A percentile compares a stretch with the other conserved stretches of the same genome.
Evolutionary conservation across 2,329 filamentous ascomycete genomes (phyloP).

Genomic region (Trichoderma koningii): DNA sequence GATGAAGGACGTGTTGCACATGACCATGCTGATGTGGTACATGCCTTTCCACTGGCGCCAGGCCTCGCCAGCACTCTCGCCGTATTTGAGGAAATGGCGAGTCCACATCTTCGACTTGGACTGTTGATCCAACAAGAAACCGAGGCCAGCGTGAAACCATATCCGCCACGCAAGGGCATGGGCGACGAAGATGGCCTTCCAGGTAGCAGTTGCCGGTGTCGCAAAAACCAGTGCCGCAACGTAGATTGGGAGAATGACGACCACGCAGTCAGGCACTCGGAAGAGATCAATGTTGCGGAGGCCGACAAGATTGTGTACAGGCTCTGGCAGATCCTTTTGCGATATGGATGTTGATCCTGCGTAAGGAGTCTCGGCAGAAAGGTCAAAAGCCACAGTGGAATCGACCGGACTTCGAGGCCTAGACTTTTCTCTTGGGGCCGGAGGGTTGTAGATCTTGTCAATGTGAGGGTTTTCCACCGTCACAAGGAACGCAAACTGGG

Average conservation of each 20-base stretch:
- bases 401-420: slow-evolving; percentile 41
- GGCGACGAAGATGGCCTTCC: slow-evolving; percentile 76
- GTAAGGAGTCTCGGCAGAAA: slow-evolving; percentile 33
- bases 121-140: slow-evolving; percentile 80
- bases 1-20: slow-evolving; percentile 87
- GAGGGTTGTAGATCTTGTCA: slow-evolving; percentile 94
- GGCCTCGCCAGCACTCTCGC: slow-evolving; percentile 84
- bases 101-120: slow-evolving; percentile 94
- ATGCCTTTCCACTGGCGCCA: slow-evolving; percentile 98
- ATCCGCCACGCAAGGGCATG: slow-evolving; percentile 83
- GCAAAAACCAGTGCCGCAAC: slow-evolving; percentile 71
- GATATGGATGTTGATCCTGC: slow-evolving; percentile 33
- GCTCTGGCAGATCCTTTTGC: slow-evolving; percentile 54
- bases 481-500: slow-evolving; percentile 90
- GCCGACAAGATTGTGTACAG: slow-evolving; percentile 82
- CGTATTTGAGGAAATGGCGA: slow-evolving; percentile 94
- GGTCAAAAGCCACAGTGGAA: slow-evolving; percentile 34
- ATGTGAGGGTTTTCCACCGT: slow-evolving; percentile 97
- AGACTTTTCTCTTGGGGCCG: slow-evolving; percentile 67
- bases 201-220: slow-evolving; percentile 74
- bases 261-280: slow-evolving; percentile 80
- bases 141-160: slow-evolving; percentile 90
- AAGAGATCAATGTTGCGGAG: slow-evolving; percentile 83
- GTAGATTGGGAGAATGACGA: slow-evolving; percentile 75
- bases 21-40: slow-evolving; percentile 87